Conservation (phyloP, 495 filamentous ascomycete species). For the Hyaloscypha hepaticicola region DNA sequence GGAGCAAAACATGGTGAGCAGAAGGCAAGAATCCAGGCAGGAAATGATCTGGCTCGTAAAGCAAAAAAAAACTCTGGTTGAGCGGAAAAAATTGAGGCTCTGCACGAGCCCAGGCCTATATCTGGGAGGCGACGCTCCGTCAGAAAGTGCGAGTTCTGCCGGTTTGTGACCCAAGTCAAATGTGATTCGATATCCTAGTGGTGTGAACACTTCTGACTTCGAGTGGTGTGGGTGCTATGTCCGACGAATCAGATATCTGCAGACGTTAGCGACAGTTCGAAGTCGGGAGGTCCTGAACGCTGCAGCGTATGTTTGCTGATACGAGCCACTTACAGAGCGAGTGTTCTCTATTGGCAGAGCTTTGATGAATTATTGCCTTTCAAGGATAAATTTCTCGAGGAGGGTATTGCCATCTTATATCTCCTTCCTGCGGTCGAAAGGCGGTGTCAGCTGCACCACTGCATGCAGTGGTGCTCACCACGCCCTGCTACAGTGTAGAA, state of each 20-base stretch:
- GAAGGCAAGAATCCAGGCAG: background rate
- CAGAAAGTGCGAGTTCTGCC: background rate
- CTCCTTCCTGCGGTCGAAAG: background rate
- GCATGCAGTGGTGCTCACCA: conserved; percentile 5
- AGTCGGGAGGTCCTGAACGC: conserved; percentile 6
- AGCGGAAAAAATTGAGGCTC: conserved; percentile 20
- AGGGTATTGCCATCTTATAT: conserved; percentile 23
- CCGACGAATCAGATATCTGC: conserved; percentile 28
- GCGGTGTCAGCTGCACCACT: conserved; percentile 20
- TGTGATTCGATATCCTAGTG: conserved; percentile 21
- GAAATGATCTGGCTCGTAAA: background rate
- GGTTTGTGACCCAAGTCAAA: background rate
- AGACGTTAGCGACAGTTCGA: conserved; percentile 26
- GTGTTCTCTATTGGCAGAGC: background rate
- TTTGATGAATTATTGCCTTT: background rate
- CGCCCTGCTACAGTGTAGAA: background rate
- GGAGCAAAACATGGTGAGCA: background rate
- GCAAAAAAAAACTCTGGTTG: background rate
- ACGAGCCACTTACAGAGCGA: background rate
- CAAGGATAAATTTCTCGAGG: background rate
- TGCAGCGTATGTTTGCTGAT: background rate
- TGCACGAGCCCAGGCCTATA: conserved; percentile 3
- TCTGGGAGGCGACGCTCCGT: background rate
- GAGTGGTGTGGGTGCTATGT: conserved; percentile 17
- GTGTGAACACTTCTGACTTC: background rate